phyloP scores from a whole-genome alignment of 2,329 filamentous ascomycete species.

The Fusarium anguioides region DNA sequence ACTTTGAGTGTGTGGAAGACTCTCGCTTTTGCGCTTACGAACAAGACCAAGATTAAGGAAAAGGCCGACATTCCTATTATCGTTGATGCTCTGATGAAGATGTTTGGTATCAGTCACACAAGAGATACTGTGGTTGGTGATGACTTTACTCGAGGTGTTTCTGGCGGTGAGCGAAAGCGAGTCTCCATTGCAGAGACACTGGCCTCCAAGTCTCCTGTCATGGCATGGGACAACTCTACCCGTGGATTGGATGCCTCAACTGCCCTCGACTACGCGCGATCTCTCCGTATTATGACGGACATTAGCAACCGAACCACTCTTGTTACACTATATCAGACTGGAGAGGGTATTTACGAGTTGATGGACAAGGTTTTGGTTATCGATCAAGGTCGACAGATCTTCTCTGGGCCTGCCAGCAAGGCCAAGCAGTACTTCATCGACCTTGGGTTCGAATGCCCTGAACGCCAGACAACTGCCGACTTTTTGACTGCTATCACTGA shows the following conservation, averaged over 20 bases:
- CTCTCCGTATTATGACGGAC: constrained; percentile 78
- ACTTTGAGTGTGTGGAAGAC: constrained; percentile 82
- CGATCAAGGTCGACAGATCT: constrained; percentile 74
- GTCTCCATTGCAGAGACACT: constrained; percentile 83
- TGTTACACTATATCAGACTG: constrained; percentile 57
- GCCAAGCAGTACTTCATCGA: constrained; percentile 75
- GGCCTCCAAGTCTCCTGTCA: constrained; percentile 77
- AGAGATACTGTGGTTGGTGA: constrained; percentile 81
- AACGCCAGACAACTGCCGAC: constrained; percentile 70
- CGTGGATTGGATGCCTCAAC: constrained; percentile 83
- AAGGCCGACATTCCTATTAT: constrained; percentile 74
- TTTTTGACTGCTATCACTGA: constrained; percentile 59
- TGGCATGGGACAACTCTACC: constrained; percentile 84
- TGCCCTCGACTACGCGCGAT: constrained; percentile 80
- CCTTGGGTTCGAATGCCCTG: constrained; percentile 76
- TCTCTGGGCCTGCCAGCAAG: constrained; percentile 70
- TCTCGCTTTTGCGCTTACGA: constrained; percentile 77
- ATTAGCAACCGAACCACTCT: constrained; percentile 70
- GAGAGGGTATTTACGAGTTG: constrained; percentile 57
- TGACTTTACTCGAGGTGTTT: constrained; percentile 76
- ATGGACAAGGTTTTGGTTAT: constrained; percentile 88
- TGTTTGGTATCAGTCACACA: constrained; percentile 83
- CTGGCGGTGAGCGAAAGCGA: constrained; percentile 83
- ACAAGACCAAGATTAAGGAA: constrained; percentile 77
- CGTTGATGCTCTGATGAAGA: constrained; percentile 75